Conservation (phyloP, 2,329 filamentous ascomycete species). For the Calonectria crousiana region DNA sequence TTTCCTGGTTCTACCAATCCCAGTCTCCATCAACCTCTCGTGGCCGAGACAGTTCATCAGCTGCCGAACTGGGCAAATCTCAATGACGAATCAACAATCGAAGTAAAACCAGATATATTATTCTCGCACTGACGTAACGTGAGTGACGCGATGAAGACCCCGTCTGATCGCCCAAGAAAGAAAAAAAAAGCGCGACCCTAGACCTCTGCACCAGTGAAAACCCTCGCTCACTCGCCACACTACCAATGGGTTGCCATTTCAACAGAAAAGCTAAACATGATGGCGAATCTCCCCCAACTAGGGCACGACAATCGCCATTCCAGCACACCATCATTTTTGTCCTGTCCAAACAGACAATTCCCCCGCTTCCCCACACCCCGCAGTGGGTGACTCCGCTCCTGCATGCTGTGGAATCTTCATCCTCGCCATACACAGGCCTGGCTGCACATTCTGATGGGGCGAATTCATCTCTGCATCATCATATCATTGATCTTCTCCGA, state of each 20-base stretch:
- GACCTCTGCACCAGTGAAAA: not conserved
- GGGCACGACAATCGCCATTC: not conserved
- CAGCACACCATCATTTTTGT: not conserved
- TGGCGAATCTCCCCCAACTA: not conserved
- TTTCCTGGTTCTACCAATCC: not conserved
- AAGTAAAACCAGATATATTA: not conserved
- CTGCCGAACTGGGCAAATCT: not conserved
- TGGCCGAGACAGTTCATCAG: no score
- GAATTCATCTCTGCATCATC: conserved; percentile 11
- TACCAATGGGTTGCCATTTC: not conserved
- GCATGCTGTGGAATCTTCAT: conserved; percentile 18
- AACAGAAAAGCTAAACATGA: not conserved
- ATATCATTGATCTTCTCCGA: conserved; percentile 3
- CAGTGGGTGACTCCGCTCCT: conserved; percentile 22
- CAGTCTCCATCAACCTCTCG: not conserved
- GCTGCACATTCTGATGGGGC: not conserved
- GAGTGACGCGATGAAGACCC: not conserved
- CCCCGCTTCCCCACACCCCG: conserved; percentile 27
- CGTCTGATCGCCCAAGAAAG: not conserved
- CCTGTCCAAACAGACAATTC: not conserved
- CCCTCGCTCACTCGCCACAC: not conserved
- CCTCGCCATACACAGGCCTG: not conserved
- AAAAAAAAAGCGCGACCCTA: not conserved
- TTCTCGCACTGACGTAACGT: not conserved
- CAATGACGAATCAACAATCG: not conserved